Base-by-base conservation (phyloP, 2,329 filamentous ascomycete genomes). In the Cercospora citrullina region DNA sequence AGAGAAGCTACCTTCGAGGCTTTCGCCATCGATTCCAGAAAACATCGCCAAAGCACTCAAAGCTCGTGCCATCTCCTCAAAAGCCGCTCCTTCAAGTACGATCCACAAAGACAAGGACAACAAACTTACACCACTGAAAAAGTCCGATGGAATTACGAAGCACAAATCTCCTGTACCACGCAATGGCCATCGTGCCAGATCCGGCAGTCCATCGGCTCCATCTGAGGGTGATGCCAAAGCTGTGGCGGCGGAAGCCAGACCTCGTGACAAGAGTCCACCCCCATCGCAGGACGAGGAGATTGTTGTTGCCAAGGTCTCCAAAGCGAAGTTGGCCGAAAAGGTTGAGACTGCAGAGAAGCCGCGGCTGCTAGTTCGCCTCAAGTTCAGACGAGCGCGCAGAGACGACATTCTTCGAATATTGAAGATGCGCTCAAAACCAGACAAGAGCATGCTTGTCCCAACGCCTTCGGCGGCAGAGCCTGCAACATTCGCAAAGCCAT, bases 11-110 rank as follows among this genome's bases (percentile, higher is more conserved):
- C 86, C 86, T 10, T 80, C 81, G 9, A 80, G 87, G 39, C 77
- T 88, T n/a, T 88, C 87, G 4, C 86, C 86, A 3, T 87, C 85
- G 14, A 79, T 89, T 4, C 86, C 86, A 6, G 80, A 84, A 2
- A 84, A 83, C 63, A 82, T 89, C 55, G 84, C 86, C 71, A 84
- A 82, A 66, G 84, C 86, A 65, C 75, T 88, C 28, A 81, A 81
- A 66, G 79, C 82, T 39, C 64, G 70, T 7, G 64, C 69, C 21
- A 73, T 80, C 63, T 73, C 53, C 59, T 69, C 55, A 30, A 67
- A 67, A 67, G 66, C 61, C 45, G 72, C 65, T 23, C 60, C 65
- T 1, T 58, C 64, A 18, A 63, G 60, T 48, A 63, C 51, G 8
- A 57, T 64, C 16, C n/a, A 31, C 51, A 75, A 75, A 65, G 72